Base-by-base conservation (phyloP, 768 basidiomycete genomes). In the Termitomyces sp. region DNA sequence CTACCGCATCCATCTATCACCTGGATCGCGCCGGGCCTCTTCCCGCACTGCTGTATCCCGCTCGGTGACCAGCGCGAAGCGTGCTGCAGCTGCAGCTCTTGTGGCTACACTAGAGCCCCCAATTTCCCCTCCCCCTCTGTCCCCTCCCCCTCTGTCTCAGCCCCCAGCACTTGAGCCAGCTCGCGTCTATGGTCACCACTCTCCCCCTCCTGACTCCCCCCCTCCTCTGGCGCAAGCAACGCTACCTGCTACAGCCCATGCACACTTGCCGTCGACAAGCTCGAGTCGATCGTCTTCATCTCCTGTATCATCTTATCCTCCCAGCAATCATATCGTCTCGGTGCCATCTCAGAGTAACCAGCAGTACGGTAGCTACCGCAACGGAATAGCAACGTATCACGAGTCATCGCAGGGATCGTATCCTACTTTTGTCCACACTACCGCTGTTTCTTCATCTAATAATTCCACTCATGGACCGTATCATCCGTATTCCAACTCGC, bases 1-100 rank as follows among this genome's bases (percentile, higher is more conserved):
- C 63, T 91, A 90, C 65, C 85, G 88, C 19, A 90, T 91, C 60
- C 89, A 91, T 66, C 75, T 91, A 21, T 89, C 89, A 1, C 89
- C 89, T 0, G 87, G 89, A 50, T 91, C 89, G 0, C 80, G 89
- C 31, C 73, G 89, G 48, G 83, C 77, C 65, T 84, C 87, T 0
- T 80, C 83, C 1, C 78, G 86, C 41, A 79, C 82, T n/a, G 79
- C 82, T 11, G 78, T 80, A 50, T 75, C 77, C 35, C 78, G 80
- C 52, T 51, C 38, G 69, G 70, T 15, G 67, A 58, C 56, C 35
- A 49, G 28, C 1, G 58, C 64, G 60, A 65, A 72, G 66, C 70
- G 72, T 60, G 51, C 66, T 19, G 15, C 43, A 17, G 43, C 26
- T 10, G 19, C 40, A 42, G 58, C 62, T 21, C 49, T 71, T 45